Base-by-base conservation (phyloP, 1,284 basidiomycete genomes). In the Trametes pubescens region DNA sequence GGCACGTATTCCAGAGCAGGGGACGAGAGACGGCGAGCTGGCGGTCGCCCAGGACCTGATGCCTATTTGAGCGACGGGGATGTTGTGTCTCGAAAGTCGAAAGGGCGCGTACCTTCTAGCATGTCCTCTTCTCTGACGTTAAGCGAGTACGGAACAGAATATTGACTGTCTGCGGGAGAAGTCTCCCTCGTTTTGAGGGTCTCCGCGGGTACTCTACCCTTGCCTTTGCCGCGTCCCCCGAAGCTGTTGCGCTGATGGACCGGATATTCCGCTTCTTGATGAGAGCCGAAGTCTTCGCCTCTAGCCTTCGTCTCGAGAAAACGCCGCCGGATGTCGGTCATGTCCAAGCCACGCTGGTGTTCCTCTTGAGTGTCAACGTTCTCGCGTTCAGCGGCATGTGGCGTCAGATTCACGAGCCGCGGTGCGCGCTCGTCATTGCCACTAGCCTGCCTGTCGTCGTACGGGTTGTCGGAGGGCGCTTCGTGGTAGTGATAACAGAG, bases 401-500 rank as follows among this genome's bases (percentile, higher is more conserved):
- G 76, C 16, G 81, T 80, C 38, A 92, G 77, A 14, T 75, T 75
- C 55, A 80, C 78, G 47, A 93, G 75, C 55, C 75, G 74, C 1
- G 91, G 91, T 37, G 86, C 85, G 71, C 84, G 85, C 29, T 83
- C 83, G 0, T 80, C 77, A 69, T 85, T 73, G 59, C 76, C 72
- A 38, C 76, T 77, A 4, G 89, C 81, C 69, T 83, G 81, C 10
- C 82, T 78, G 68, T 91, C 89, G 46, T 83, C 81, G 71, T 88
- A 93, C 4, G 91, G 91, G 72, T 92, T 93, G 22, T 78, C 74
- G 4, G 78, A 77, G 9, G 84, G 78, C 49, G 80, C 80, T 76
- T 94, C 92, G 62, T 93, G 80, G 73, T 94, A 93, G 72, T 92
- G 83, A 74, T 88, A 92, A 60, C 92, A 79, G 48, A 93, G 82